Base-by-base conservation (phyloP, 2,329 filamentous ascomycete species). In the Botryotinia narcissicola region DNA sequence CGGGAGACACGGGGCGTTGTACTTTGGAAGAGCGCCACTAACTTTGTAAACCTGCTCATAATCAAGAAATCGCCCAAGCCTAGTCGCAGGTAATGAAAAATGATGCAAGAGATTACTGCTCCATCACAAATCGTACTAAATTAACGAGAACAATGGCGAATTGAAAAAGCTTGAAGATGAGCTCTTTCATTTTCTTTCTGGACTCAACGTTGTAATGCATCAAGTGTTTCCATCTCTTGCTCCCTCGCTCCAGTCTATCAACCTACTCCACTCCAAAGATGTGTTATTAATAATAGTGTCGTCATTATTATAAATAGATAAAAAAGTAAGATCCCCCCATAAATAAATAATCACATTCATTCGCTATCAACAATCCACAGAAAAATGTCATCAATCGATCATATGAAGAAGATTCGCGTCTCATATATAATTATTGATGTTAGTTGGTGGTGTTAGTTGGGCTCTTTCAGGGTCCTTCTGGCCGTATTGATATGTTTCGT, bases 401-500 rank as follows among this genome's bases (percentile, higher is more conserved):
- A n/a, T 10, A n/a, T 51, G 10, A 51, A 51, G 48, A n/a, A 51
- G 0, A 6, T 16, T 51, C 5, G 25, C 22, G 4, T n/a, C 25
- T 25, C 9, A 5, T 51, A 14, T 12, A 51, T n/a, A 4, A n/a
- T 3, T n/a, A 16, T 51, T 3, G 25, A 14, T 10, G 12, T 51
- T 51, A 0, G 0, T 51, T n/a, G 22, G 4, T n/a, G 25, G 4
- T 1, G 14, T 51, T 3, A 51, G 1, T 14, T 51, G 10, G 25
- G 10, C 22, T 25, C 22, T n/a, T n/a, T n/a, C n/a, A n/a, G n/a
- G n/a, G n/a, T n/a, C n/a, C n/a, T n/a, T 4, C 46, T 51, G 25
- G 10, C 1, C 4, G 22, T 1, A 14, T 10, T 25, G 22, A 25
- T 25, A 10, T 25, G 46, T 25, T 10, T 12, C 18, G 22, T 46